Percentiles rank a stretch among this genome's conserved stretches.
phyloP scores from a whole-genome alignment of 2,329 filamentous ascomycete species.

The Hymenoscyphus infarciens region DNA sequence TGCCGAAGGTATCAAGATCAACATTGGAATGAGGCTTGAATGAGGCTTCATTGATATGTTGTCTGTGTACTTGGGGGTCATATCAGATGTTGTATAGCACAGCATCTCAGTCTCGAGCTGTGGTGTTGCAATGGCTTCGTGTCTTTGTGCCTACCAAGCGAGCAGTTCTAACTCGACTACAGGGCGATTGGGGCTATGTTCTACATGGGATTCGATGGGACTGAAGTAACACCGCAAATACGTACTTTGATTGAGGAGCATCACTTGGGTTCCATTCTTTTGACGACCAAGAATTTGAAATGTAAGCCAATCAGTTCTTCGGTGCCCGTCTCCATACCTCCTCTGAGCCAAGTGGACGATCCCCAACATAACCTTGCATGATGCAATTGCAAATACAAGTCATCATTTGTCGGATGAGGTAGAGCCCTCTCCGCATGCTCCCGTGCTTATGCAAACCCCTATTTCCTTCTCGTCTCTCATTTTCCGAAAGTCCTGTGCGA shows the following conservation, averaged over 20 bases:
- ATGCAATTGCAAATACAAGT: neutral
- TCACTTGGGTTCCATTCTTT: conserved; percentile 81
- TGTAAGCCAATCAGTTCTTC: conserved; percentile 48
- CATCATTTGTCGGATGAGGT: neutral
- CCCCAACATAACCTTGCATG: neutral
- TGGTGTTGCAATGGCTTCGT: neutral
- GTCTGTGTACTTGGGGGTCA: neutral
- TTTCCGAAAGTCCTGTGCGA: neutral
- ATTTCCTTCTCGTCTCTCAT: neutral
- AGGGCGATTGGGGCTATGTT: conserved; percentile 20
- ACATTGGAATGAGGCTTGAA: neutral
- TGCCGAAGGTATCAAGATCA: conserved; percentile 4
- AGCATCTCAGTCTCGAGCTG: neutral
- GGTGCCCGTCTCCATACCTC: neutral
- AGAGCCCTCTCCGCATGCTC: neutral
- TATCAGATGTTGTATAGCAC: neutral
- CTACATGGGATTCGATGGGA: conserved; percentile 69
- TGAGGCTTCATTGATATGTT: neutral
- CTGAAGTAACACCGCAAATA: conserved; percentile 78
- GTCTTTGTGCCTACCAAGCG: neutral
- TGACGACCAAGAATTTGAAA: conserved; percentile 83
- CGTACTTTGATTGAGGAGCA: conserved; percentile 75
- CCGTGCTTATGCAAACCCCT: neutral
- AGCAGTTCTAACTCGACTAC: conserved; percentile 4
- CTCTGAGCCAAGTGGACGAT: neutral